A percentile compares a stretch with the other conserved stretches of the same genome.
phyloP scores from a whole-genome alignment of 495 filamentous ascomycete species.

The Cercophora sp. region DNA sequence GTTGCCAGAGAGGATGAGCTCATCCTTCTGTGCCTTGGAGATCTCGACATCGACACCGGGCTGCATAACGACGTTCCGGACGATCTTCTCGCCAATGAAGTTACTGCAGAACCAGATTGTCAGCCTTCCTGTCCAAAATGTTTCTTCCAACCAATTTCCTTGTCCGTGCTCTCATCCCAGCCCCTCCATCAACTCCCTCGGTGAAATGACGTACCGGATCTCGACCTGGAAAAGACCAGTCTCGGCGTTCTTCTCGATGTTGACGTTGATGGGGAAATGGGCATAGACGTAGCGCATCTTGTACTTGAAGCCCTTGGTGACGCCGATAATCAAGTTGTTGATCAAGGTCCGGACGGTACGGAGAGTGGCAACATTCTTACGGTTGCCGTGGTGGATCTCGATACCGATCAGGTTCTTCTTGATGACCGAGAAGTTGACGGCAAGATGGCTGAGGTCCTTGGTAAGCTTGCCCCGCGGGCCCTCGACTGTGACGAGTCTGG shows the following conservation, averaged over 20 bases:
- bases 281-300: constrained; percentile 99
- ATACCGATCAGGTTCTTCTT: constrained; percentile 81
- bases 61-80: constrained; percentile 84
- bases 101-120: constrained; percentile 57
- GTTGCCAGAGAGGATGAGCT: constrained; percentile 89
- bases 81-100: constrained; percentile 99
- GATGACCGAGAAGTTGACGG: constrained; percentile 88
- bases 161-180: neutral
- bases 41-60: constrained; percentile 83
- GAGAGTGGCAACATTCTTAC: constrained; percentile 96
- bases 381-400: constrained; percentile 93
- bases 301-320: constrained; percentile 99
- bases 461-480: constrained; percentile 90
- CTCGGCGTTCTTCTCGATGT: constrained; percentile 93
- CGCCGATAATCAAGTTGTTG: constrained; percentile 96
- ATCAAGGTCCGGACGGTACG: constrained; percentile 96
- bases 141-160: too few species aligned
- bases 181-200: neutral
- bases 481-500: constrained; percentile 90
- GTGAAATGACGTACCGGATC: constrained; percentile 75
- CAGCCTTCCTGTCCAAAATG: too few species aligned
- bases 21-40: constrained; percentile 91
- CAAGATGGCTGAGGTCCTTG: constrained; percentile 93
- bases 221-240: constrained; percentile 85
- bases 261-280: constrained; percentile 99